Base-by-base conservation (phyloP, 2,329 filamentous ascomycete genomes). In the Anisogramma anomala region DNA sequence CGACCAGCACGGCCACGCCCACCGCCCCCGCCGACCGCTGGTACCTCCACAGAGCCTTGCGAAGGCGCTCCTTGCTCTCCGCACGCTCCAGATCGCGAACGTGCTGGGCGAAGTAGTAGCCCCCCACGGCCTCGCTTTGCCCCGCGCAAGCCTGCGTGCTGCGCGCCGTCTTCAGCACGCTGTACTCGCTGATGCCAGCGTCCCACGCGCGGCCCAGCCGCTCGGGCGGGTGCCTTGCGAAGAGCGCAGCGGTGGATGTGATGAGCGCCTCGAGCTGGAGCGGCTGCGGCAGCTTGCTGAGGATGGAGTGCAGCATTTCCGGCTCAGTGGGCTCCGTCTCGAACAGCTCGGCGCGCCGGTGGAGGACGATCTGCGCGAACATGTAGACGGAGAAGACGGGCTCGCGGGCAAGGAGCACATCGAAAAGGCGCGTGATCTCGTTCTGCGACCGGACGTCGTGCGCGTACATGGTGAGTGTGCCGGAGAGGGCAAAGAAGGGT, bases 381-480 rank as follows among this genome's bases (percentile, higher is more conserved):
- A 96, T 71, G 60, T 98, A 98, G 39, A 96, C 73, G 14, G 80
- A 80, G 54, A 94, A 86, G 28, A 84, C 82, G n/a, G 88, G 85
- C 58, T 93, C 85, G 36, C 76, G 77, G 3, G 89, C 85, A 4
- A 98, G 70, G 35, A 98, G 72, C 41, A 89, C 88, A 63, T 98
- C 91, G 58, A 95, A 98, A 1, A 98, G 67, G 18, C 91, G 77
- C 25, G 87, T 77, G 55, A 98, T 96, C 50, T 89, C 83, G 48
- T 76, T 75, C 58, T 94, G 95, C 31, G 82, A 79, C 60, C 91
- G 81, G 47, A 98, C 87, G 58, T 96, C 89, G 62, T 98, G 91
- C 14, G 91, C 87, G 60, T 95, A 98, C 67, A 98, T 79, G 25
- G 93, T 98, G 32, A 98, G 71, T 0, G 87, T 94, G 35, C 86